Evolutionary conservation across 179 eudicot species (phyloP).

Genomic region (Camellia oleifera): DNA sequence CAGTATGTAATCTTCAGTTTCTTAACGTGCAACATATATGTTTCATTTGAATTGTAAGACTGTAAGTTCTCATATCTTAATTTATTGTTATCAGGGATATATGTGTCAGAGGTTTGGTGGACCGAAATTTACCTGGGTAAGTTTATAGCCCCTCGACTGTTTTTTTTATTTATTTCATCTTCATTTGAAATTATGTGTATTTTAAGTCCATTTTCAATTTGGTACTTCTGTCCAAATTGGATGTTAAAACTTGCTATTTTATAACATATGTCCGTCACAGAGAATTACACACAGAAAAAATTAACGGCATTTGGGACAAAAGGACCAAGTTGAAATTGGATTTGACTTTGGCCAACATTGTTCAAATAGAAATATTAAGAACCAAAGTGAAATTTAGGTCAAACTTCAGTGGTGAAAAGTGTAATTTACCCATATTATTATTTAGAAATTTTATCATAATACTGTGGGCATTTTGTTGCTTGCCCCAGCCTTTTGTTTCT

Average conservation of each 20-base stretch:
- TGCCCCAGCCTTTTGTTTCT: not conserved
- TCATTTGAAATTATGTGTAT: not conserved
- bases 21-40: too few species aligned
- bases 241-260: too few species aligned
- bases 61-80: not conserved
- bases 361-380: too few species aligned
- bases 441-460: not conserved
- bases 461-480: not conserved
- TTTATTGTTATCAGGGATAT: constrained; percentile 65
- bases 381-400: too few species aligned
- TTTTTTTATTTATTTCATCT: not conserved
- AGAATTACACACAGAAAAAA: too few species aligned
- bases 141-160: constrained; percentile 16
- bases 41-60: not conserved
- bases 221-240: too few species aligned
- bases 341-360: too few species aligned
- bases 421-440: not conserved
- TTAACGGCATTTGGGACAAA: too few species aligned
- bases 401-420: too few species aligned
- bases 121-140: constrained; percentile 87
- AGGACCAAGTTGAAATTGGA: too few species aligned
- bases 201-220: too few species aligned
- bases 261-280: too few species aligned
- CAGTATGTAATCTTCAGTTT: not conserved
- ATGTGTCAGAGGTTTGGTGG: constrained; percentile 84